Base-by-base conservation (phyloP, 129 eudicot genomes). In the Tagetes patula region DNA sequence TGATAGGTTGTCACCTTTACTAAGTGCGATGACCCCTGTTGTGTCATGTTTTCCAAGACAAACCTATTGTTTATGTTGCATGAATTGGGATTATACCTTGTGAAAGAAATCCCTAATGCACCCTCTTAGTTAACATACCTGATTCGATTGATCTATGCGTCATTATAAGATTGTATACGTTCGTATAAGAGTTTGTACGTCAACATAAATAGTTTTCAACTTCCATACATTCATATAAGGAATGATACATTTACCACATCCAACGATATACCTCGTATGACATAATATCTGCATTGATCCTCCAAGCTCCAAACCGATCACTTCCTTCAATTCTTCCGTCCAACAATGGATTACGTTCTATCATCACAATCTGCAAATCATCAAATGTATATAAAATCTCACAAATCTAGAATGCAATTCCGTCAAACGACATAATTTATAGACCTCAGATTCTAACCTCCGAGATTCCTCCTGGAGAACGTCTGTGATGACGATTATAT, bases 231-330 rank as follows among this genome's bases (percentile, higher is more conserved):
- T 4, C 9, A 9, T 42, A 6, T n/a, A n/a, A n/a, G n/a, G n/a
- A n/a, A 42, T 42, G 9, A 42, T 42, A 42, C 11, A 10, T 43
- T 43, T 43, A 43, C 0, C 47, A 43, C 11, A 55, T 7, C 36
- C 62, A 8, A 0, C 13, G 0, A 39, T 53, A 12, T 77, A 82
- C 86, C 83, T 82, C 86, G n/a, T 77, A 82, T 11, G 79, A 82
- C 83, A 82, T 73, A 39, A 65, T 66, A 45, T 82, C 86, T 4
- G 82, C 77, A 34, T 82, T 82, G 72, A 82, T 74, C 70, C 85
- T 73, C 85, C 85, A 82, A n/a, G 75, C 77, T 64, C 80, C 83
- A 74, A 68, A 78, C 3, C 79, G 74, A 78, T 73, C 82, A 32
- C 76, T 77, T 39, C 73, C 79, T 68, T 73, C 79, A 20, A 77